Conservation (phyloP, 2,329 filamentous ascomycete species). For the Daldinia sp. region DNA sequence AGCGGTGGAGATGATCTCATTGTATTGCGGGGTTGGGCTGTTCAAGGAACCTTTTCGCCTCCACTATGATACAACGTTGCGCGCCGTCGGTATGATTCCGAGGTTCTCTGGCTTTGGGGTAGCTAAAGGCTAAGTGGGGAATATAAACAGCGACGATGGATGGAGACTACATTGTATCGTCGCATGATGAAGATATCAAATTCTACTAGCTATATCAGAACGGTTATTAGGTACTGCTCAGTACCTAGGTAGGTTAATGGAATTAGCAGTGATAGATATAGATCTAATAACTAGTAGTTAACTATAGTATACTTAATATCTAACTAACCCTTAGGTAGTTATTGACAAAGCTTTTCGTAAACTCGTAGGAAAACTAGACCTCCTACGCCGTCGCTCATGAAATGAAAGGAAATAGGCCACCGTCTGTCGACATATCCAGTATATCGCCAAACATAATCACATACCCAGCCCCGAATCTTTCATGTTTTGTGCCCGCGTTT, state of each 20-base stretch:
- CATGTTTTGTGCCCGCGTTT: slow-evolving; percentile 48
- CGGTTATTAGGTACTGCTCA: no score
- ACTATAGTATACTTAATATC: background rate
- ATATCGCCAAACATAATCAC: slow-evolving; percentile 1
- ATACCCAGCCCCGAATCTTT: slow-evolving; percentile 30
- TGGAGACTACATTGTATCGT: background rate
- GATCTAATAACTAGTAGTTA: no score
- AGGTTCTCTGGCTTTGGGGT: slow-evolving; percentile 11
- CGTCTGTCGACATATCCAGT: background rate
- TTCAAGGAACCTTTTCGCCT: slow-evolving; percentile 1
- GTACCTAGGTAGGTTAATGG: background rate
- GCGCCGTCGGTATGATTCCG: slow-evolving; percentile 20
- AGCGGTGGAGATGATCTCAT: slow-evolving; percentile 28
- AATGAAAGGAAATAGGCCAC: background rate
- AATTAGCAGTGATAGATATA: background rate
- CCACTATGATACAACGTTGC: slow-evolving; percentile 33
- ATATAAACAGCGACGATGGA: background rate
- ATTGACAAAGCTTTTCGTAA: slow-evolving; percentile 8
- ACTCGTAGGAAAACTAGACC: background rate
- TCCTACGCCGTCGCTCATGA: slow-evolving; percentile 31
- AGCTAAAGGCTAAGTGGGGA: slow-evolving; percentile 19
- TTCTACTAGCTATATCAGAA: no score
- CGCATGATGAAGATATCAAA: background rate
- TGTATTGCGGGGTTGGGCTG: slow-evolving; percentile 22
- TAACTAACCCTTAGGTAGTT: background rate